Evolutionary conservation across 768 basidiomycete genomes (phyloP).

Genomic region (Saitozyma podzolica): DNA sequence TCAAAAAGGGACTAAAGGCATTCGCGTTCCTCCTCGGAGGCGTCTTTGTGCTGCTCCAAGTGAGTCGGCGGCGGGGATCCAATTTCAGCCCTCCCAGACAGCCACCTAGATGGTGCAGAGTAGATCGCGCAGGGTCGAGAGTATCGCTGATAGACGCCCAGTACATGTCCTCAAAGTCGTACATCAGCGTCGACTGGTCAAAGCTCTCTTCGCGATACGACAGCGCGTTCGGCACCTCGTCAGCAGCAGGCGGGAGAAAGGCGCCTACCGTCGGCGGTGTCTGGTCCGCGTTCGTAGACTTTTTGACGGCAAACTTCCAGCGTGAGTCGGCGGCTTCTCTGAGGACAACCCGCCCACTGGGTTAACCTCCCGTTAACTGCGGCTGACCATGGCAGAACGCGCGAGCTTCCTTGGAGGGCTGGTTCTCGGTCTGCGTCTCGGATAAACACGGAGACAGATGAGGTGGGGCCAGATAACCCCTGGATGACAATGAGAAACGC

Average conservation of each 20-base stretch:
- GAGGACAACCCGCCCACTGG: neutral
- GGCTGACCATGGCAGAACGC: slow-evolving; percentile 53
- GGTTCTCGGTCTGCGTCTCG: slow-evolving; percentile 74
- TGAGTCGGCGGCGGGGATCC: slow-evolving; percentile 50
- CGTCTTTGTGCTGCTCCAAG: slow-evolving; percentile 86
- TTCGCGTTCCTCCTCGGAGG: slow-evolving; percentile 86
- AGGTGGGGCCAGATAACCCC: neutral
- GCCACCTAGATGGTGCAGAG: neutral
- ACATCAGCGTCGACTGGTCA: slow-evolving; percentile 81
- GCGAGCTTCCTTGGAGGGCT: slow-evolving; percentile 86
- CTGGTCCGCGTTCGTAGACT: slow-evolving; percentile 65
- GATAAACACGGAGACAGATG: slow-evolving; percentile 54
- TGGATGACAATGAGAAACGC: neutral
- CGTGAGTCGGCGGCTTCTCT: slow-evolving; percentile 54
- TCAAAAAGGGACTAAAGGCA: slow-evolving; percentile 88
- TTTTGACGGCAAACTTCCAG: slow-evolving; percentile 90
- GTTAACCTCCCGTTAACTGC: neutral
- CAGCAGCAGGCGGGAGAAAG: slow-evolving; percentile 60
- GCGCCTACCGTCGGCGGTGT: slow-evolving; percentile 64
- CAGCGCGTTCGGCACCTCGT: slow-evolving; percentile 65
- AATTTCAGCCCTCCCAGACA: neutral
- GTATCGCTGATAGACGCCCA: slow-evolving; percentile 48
- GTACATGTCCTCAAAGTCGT: slow-evolving; percentile 74
- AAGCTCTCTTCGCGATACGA: slow-evolving; percentile 68
- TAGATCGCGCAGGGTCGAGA: neutral